Conservation (phyloP, 495 filamentous ascomycete species). For the Trichoderma gamsii region DNA sequence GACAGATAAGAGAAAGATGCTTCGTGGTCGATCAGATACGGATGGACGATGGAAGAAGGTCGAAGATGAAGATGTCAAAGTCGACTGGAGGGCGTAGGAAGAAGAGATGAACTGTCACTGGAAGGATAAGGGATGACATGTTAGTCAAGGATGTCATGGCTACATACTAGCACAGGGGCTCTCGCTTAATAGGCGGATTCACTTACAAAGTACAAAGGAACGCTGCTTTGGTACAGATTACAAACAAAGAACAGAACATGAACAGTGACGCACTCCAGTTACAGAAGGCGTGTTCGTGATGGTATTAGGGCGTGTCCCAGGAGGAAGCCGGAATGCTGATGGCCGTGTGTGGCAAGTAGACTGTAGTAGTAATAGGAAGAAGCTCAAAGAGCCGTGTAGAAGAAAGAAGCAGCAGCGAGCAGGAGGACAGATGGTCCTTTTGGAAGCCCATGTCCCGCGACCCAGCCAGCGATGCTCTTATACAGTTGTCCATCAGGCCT, state of each 20-base stretch:
- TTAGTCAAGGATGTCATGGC: background rate
- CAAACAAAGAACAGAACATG: too few relatives aligned
- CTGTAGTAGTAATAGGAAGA: background rate
- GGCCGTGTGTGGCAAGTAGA: background rate
- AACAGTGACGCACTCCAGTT: background rate
- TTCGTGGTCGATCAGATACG: background rate
- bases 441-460: too few relatives aligned
- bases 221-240: background rate
- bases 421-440: too few relatives aligned
- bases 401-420: background rate
- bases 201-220: background rate
- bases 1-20: background rate
- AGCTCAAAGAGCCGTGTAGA: background rate
- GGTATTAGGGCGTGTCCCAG: background rate
- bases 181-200: background rate
- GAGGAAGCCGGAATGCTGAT: background rate
- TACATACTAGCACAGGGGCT: background rate
- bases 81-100: background rate
- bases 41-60: background rate
- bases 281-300: background rate
- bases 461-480: background rate
- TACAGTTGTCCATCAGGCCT: background rate
- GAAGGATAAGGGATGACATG: background rate
- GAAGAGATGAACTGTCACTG: background rate
- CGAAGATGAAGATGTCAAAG: slow-evolving; percentile 5